Percentiles rank a stretch among this genome's conserved stretches.
These are phyloP conservation scores for Fusarium sp. DNA, from an alignment of 2,329 filamentous ascomycete species.

Conservation along the genomic window DNA sequence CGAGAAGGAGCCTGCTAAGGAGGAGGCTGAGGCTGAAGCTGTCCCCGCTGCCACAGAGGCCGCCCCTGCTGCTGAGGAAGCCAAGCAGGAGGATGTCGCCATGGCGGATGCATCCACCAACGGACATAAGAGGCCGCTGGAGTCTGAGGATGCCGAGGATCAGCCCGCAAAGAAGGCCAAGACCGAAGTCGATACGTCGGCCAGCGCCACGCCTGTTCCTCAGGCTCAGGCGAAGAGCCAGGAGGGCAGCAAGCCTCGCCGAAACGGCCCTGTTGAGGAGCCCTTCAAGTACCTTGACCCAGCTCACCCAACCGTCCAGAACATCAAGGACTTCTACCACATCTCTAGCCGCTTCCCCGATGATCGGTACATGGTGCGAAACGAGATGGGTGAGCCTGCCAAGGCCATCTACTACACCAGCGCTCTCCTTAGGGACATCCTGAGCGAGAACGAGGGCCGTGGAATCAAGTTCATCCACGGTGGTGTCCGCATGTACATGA, in stretches of 20 bases:
- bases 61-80: constrained; percentile 11
- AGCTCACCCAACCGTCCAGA: constrained; percentile 79
- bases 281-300: constrained; percentile 90
- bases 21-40: constrained; percentile 56
- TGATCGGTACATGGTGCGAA: constrained; percentile 95
- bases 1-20: constrained; percentile 39
- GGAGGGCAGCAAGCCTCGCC: constrained; percentile 51
- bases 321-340: constrained; percentile 87
- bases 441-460: constrained; percentile 87
- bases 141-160: constrained; percentile 51
- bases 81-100: constrained; percentile 45
- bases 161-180: constrained; percentile 63
- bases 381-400: constrained; percentile 85
- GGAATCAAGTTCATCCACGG: constrained; percentile 97
- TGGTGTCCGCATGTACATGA: constrained; percentile 99
- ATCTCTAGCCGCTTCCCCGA: constrained; percentile 86
- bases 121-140: constrained; percentile 52
- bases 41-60: constrained; percentile 37
- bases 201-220: constrained; percentile 36
- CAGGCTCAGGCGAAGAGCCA: constrained; percentile 39
- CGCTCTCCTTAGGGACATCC: constrained; percentile 83
- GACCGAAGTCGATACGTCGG: constrained; percentile 48
- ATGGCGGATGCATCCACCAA: constrained; percentile 48
- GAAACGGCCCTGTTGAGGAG: constrained; percentile 78
- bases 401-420: constrained; percentile 99